A percentile compares a stretch with the other conserved stretches of the same genome.
Evolutionary conservation across 2,329 filamentous ascomycete genomes (phyloP).

Genomic region (Pyrenochaeta sp.): DNA sequence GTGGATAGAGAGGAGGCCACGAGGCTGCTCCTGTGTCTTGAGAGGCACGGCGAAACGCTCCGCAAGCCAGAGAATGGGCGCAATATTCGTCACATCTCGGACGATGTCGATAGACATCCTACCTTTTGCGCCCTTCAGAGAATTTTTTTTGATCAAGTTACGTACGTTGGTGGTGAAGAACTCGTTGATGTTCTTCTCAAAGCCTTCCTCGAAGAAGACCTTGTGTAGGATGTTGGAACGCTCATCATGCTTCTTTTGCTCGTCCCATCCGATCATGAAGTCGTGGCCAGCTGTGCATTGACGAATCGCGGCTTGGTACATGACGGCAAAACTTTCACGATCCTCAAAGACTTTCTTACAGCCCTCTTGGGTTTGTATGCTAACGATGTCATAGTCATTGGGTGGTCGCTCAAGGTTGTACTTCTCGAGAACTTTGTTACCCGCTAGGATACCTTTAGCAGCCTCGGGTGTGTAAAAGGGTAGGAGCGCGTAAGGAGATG

Average conservation of each 20-base stretch:
- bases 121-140: slow-evolving; percentile 54
- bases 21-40: slow-evolving; percentile 68
- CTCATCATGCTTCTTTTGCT: slow-evolving; percentile 49
- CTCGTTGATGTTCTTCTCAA: slow-evolving; percentile 72
- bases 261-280: slow-evolving; percentile 61
- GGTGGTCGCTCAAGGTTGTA: slow-evolving; percentile 57
- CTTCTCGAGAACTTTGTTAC: slow-evolving; percentile 55
- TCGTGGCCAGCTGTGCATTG: slow-evolving; percentile 63
- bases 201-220: slow-evolving; percentile 66
- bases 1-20: slow-evolving; percentile 60
- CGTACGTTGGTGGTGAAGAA: slow-evolving; percentile 61
- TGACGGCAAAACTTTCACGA: slow-evolving; percentile 58
- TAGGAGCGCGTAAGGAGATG: slow-evolving; percentile 58
- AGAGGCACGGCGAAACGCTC: slow-evolving; percentile 72
- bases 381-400: slow-evolving; percentile 54
- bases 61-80: slow-evolving; percentile 70
- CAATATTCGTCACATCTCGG: slow-evolving; percentile 73
- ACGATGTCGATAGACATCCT: slow-evolving; percentile 62
- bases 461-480: slow-evolving; percentile 63
- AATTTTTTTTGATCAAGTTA: slow-evolving; percentile 57
- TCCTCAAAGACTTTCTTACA: slow-evolving; percentile 62
- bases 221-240: slow-evolving; percentile 54
- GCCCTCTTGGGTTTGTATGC: slow-evolving; percentile 60
- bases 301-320: slow-evolving; percentile 69
- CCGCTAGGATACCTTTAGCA: slow-evolving; percentile 56